Percentiles rank a stretch among this genome's conserved stretches.
These are phyloP conservation scores for Euphorbia tirucalli DNA, from an alignment of 345 rosid species.

Conservation along the genomic window DNA sequence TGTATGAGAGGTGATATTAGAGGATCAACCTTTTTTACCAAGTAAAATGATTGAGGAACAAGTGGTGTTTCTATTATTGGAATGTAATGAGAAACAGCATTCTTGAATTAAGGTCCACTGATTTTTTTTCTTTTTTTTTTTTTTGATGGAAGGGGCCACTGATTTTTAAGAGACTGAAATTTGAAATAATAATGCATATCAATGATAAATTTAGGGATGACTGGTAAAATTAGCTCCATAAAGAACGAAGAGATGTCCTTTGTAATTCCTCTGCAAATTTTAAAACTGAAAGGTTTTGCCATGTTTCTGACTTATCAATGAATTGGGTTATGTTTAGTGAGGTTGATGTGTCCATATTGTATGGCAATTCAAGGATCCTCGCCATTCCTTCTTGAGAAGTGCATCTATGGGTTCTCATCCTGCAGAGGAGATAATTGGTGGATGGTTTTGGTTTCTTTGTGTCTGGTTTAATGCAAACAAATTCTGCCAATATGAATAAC, in stretches of 20 bases:
- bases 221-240: not conserved
- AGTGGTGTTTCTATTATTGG: not conserved
- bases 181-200: too few species aligned
- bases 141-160: not conserved
- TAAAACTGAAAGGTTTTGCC: not conserved
- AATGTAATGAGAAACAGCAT: not conserved
- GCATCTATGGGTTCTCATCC: not conserved
- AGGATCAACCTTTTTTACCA: not conserved
- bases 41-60: not conserved
- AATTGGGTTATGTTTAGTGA: too few species aligned
- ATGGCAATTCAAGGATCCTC: too few species aligned
- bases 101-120: not conserved
- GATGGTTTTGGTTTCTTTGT: not conserved
- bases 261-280: not conserved
- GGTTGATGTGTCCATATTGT: too few species aligned
- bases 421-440: not conserved
- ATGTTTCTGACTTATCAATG: not conserved
- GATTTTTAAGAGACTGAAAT: not conserved
- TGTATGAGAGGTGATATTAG: not conserved
- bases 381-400: too few species aligned
- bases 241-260: not conserved
- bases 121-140: too few species aligned
- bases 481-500: not conserved
- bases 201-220: too few species aligned
- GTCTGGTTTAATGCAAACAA: not conserved